phyloP scores from a whole-genome alignment of 768 basidiomycete genomes.

The Solioccasus polychromus region DNA sequence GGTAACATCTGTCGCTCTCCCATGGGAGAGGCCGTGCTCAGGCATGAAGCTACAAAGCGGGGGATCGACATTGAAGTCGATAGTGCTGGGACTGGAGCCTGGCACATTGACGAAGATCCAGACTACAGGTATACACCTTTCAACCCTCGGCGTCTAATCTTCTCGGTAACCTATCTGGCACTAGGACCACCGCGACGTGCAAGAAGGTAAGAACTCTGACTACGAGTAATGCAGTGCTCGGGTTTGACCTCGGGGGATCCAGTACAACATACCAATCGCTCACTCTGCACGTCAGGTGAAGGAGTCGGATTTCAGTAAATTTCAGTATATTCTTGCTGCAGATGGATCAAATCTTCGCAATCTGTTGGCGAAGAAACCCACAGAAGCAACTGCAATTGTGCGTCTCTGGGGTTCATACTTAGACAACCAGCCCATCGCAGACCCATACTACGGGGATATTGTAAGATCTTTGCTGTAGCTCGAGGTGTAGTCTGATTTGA shows the following conservation, averaged over 20 bases:
- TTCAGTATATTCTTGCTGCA: slow-evolving; percentile 84
- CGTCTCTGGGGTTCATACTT: slow-evolving; percentile 80
- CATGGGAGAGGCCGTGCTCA: slow-evolving; percentile 88
- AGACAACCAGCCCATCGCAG: slow-evolving; percentile 67
- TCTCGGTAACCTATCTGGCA: neutral
- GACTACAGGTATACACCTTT: slow-evolving; percentile 61
- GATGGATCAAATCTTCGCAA: slow-evolving; percentile 73
- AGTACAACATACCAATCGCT: slow-evolving; percentile 73
- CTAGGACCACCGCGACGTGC: slow-evolving; percentile 71
- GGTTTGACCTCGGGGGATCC: slow-evolving; percentile 6
- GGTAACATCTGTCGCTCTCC: slow-evolving; percentile 90
- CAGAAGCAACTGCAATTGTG: slow-evolving; percentile 58
- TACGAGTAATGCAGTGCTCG: neutral
- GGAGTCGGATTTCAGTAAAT: slow-evolving; percentile 65
- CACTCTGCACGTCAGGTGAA: slow-evolving; percentile 65
- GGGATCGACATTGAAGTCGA: slow-evolving; percentile 70
- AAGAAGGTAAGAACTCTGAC: slow-evolving; percentile 47
- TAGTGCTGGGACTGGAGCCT: slow-evolving; percentile 81
- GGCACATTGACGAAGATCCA: slow-evolving; percentile 81
- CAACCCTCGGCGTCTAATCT: neutral
- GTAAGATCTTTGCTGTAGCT: slow-evolving; percentile 35
- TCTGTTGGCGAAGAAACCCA: slow-evolving; percentile 51
- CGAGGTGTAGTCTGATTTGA: slow-evolving; percentile 2
- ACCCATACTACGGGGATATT: slow-evolving; percentile 80
- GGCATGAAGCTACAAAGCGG: slow-evolving; percentile 62